Conservation (phyloP, 148 eudicot genomes). For the Rhododendron vialii region DNA sequence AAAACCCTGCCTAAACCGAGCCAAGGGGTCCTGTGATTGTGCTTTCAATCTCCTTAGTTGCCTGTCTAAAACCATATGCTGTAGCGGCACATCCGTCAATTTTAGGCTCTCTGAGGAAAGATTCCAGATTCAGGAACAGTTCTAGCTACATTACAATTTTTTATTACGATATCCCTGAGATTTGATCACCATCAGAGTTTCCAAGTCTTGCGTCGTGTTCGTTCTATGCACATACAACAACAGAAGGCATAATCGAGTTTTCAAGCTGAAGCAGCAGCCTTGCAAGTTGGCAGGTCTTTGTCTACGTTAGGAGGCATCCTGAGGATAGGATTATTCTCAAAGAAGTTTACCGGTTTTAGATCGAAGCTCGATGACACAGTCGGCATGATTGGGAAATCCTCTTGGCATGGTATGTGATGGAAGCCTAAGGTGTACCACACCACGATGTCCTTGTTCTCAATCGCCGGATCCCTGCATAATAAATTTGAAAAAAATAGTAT, state of each 20-base stretch:
- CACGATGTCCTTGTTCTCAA: slow-evolving; percentile 82
- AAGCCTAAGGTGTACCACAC: slow-evolving; percentile 91
- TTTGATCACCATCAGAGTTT: not conserved
- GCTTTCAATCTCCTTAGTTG: not conserved
- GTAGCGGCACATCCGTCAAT: not conserved
- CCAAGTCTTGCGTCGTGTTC: not conserved
- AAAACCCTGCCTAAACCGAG: not conserved
- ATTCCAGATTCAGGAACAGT: not conserved
- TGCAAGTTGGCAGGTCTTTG: slow-evolving; percentile 69
- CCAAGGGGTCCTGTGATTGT: not conserved
- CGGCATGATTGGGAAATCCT: slow-evolving; percentile 93
- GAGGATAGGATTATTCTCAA: slow-evolving; percentile 83
- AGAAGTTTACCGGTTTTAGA: slow-evolving; percentile 89
- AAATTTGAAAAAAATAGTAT: no score
- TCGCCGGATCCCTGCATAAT: slow-evolving; percentile 70
- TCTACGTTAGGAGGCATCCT: slow-evolving; percentile 49
- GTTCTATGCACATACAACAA: not conserved
- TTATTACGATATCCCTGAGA: not conserved
- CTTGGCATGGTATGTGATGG: slow-evolving; percentile 94
- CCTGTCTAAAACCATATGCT: not conserved
- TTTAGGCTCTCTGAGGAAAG: not conserved
- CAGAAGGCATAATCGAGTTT: not conserved
- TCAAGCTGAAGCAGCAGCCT: slow-evolving; percentile 49
- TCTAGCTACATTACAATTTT: not conserved
- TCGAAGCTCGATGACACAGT: slow-evolving; percentile 86